A percentile compares a stretch with the other conserved stretches of the same genome.
Conservation (phyloP, 2,329 filamentous ascomycete genomes). For the Colletotrichum tropicicola region DNA sequence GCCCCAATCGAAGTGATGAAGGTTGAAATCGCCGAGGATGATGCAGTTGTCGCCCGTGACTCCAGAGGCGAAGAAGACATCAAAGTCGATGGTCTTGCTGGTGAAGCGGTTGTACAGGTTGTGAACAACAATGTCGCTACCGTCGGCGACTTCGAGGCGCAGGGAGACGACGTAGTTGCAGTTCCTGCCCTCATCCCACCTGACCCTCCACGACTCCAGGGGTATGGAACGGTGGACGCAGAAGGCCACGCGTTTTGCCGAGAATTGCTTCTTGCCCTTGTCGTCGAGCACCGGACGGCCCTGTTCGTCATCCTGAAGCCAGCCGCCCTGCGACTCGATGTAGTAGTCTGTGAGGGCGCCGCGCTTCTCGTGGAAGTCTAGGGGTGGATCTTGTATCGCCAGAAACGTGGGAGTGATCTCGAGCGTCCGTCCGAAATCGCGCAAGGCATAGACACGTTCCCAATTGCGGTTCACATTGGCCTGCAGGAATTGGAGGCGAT, state of each 20-base stretch:
- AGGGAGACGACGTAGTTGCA: background rate
- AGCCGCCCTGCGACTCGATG: too few relatives aligned
- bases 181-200: background rate
- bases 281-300: too few relatives aligned
- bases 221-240: background rate
- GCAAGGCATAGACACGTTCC: too few relatives aligned
- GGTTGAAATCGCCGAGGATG: background rate
- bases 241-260: background rate
- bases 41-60: background rate
- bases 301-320: too few relatives aligned
- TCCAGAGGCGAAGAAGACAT: background rate
- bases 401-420: too few relatives aligned
- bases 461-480: too few relatives aligned
- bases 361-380: too few relatives aligned
- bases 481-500: too few relatives aligned
- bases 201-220: background rate
- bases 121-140: background rate
- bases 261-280: too few relatives aligned
- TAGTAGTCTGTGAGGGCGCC: too few relatives aligned
- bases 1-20: background rate
- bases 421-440: too few relatives aligned
- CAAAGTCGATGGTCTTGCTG: background rate
- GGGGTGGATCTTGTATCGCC: too few relatives aligned
- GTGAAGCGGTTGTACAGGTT: background rate
- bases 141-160: background rate